Base-by-base conservation (phyloP, 306 rosid genomes). In the Quercus gilva region DNA sequence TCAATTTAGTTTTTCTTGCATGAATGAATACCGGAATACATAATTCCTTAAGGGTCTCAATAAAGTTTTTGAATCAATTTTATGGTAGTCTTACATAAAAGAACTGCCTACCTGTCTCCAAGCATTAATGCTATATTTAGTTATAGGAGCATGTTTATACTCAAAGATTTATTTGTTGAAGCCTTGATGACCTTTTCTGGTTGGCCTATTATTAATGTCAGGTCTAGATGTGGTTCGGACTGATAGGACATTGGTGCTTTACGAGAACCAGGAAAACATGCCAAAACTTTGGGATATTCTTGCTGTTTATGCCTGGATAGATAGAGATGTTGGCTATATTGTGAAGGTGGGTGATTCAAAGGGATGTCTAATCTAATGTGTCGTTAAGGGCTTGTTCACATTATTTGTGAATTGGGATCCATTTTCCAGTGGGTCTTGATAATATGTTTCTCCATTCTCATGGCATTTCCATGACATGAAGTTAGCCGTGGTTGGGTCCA, bases 201-300 rank as follows among this genome's bases (percentile, higher is more conserved):
- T 68, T 80, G 61, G 43, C n/a, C 57, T 15, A 73, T 70, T 74
- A 55, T 64, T 31, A 57, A 68, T 90, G 78, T 82, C 88, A 96
- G 98, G 99, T 85, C 97, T 91, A 76, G 99, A 96, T 37, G 98
- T 96, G 79, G 80, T 91, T 81, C 96, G 99, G 76, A 96, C 99
- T 12, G 99, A 91, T 84, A 89, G 99, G 85, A 88, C 98, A 18
- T 84, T 96, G 85, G 93, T 89, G 64, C 93, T 91, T 85, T 96
- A 96, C 28, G 98, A 91, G 91, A 91, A 88, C 85, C 88, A 85
- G 81, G 97, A 90, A 76, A 89, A 91, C 80, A 81, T 96, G 80
- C 88, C 98, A 25, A 96, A 96, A 89, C 84, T 96, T 68, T 93
- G 99, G 98, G 98, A 96, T 89, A 82, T 96, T 87, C 94, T 96